A percentile compares a stretch with the other conserved stretches of the same genome.
Evolutionary conservation across 371 early-diverging fungal genomes (phyloP).

Genomic region (Saksenaea oblongispora): DNA sequence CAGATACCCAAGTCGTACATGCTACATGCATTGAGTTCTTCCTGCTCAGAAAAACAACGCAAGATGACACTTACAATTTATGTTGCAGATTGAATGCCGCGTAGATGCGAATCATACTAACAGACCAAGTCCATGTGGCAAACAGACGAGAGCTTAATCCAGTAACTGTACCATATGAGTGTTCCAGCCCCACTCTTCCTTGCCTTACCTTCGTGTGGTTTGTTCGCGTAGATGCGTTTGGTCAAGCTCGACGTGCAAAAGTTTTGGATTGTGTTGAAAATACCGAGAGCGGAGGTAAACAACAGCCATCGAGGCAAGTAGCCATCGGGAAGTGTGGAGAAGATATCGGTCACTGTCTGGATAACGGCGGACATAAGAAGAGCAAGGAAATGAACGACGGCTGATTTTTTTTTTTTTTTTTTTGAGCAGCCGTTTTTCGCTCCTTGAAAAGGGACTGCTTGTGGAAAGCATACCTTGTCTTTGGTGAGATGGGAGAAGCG

Average conservation of each 20-base stretch:
- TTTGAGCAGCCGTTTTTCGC: neutral
- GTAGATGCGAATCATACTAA: constrained; percentile 75
- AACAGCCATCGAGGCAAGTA: constrained; percentile 69
- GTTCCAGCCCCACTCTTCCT: constrained; percentile 14
- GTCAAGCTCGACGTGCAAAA: constrained; percentile 67
- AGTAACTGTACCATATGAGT: constrained; percentile 58
- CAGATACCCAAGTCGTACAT: constrained; percentile 71
- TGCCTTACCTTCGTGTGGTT: constrained; percentile 55
- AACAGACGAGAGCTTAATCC: constrained; percentile 72
- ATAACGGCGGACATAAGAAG: constrained; percentile 22
- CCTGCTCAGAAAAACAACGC: neutral
- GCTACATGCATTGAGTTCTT: constrained; percentile 28
- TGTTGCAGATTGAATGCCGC: constrained; percentile 75
- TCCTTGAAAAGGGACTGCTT: no score
- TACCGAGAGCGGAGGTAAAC: constrained; percentile 68
- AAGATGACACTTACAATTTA: constrained; percentile 53
- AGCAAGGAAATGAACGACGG: neutral
- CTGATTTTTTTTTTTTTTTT: constrained; percentile 15
- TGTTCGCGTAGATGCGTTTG: constrained; percentile 67
- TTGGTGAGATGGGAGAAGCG: no score
- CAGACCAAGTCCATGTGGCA: constrained; percentile 80
- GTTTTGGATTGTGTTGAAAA: constrained; percentile 79
- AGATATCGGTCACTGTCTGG: constrained; percentile 28
- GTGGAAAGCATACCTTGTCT: no score
- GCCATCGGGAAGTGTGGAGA: constrained; percentile 59